These are phyloP conservation scores for Neoboletus subvelutipes DNA, from an alignment of 768 basidiomycete species.

Conservation along the genomic window DNA sequence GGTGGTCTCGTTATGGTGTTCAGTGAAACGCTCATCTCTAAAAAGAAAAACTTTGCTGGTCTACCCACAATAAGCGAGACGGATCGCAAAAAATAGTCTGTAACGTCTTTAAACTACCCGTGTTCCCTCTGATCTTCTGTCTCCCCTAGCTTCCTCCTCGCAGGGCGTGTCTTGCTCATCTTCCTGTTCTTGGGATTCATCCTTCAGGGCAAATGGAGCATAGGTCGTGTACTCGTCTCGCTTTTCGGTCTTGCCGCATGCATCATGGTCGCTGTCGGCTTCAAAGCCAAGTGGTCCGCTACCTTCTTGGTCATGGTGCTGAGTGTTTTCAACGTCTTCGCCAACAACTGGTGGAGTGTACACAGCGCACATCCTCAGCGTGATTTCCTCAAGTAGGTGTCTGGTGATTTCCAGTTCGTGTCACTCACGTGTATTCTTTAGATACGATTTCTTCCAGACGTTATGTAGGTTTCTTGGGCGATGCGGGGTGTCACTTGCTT, in stretches of 20 bases:
- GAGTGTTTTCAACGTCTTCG: conserved; percentile 94
- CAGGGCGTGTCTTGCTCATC: conserved; percentile 94
- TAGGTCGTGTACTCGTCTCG: conserved; percentile 83
- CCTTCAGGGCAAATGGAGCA: conserved; percentile 87
- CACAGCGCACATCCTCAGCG: conserved; percentile 90
- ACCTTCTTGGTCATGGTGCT: conserved; percentile 90
- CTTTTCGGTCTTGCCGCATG: conserved; percentile 90
- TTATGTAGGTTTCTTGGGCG: conserved; percentile 48
- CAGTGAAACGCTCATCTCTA: conserved; percentile 88
- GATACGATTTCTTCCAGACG: conserved; percentile 99
- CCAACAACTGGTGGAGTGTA: conserved; percentile 98
- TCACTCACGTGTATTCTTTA: conserved; percentile 34
- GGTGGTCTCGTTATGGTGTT: conserved; percentile 99
- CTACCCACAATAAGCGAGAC: conserved; percentile 88
- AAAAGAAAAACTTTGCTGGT: conserved; percentile 88
- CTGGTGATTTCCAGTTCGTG: not conserved
- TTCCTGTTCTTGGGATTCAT: conserved; percentile 99
- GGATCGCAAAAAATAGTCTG: conserved; percentile 97
- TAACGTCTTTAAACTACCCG: conserved; percentile 5
- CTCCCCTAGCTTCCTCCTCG: conserved; percentile 81
- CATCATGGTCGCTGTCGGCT: conserved; percentile 94
- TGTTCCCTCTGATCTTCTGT: conserved; percentile 2
- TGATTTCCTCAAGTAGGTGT: conserved; percentile 92
- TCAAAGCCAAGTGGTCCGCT: conserved; percentile 99
- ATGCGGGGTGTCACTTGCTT: not conserved